Conservation (phyloP, 106 monocot species). For the Dioscorea alata region DNA sequence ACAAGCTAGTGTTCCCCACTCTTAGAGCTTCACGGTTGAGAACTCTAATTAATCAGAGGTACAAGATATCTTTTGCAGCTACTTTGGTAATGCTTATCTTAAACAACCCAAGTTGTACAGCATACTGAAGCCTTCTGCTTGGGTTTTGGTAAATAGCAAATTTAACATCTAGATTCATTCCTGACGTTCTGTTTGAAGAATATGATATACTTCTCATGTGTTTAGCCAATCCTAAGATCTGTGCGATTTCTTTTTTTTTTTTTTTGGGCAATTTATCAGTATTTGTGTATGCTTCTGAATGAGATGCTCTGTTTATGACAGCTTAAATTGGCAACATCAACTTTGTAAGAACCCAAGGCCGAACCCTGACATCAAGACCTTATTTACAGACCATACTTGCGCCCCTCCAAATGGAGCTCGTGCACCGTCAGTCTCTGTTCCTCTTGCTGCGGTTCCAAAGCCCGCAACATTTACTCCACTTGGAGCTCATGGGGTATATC, state of each 20-base stretch:
- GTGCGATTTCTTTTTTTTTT: neutral
- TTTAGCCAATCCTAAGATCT: no score
- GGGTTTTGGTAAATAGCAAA: neutral
- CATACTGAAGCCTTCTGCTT: neutral
- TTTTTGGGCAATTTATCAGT: neutral
- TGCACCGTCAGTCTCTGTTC: slow-evolving; percentile 5
- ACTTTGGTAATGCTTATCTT: neutral
- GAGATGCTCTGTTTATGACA: neutral
- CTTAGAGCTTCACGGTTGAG: slow-evolving; percentile 7
- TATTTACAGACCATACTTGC: slow-evolving; percentile 21
- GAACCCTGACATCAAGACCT: slow-evolving; percentile 21
- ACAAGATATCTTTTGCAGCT: neutral
- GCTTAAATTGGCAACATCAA: slow-evolving; percentile 20
- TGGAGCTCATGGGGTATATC: slow-evolving; percentile 6
- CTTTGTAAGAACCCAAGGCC: slow-evolving; percentile 9
- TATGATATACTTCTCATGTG: neutral
- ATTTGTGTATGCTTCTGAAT: neutral
- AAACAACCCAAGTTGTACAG: neutral
- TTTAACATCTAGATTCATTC: neutral
- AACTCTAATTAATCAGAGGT: slow-evolving; percentile 20
- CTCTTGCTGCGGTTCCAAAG: slow-evolving; percentile 12
- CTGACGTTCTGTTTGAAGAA: neutral
- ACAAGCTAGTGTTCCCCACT: slow-evolving; percentile 12
- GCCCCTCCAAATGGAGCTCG: slow-evolving; percentile 8
- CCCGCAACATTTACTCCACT: slow-evolving; percentile 5